A percentile compares a stretch with the other conserved stretches of the same genome.
These are phyloP conservation scores for Daldinia bambusicola DNA, from an alignment of 495 filamentous ascomycete species.

Conservation along the genomic window DNA sequence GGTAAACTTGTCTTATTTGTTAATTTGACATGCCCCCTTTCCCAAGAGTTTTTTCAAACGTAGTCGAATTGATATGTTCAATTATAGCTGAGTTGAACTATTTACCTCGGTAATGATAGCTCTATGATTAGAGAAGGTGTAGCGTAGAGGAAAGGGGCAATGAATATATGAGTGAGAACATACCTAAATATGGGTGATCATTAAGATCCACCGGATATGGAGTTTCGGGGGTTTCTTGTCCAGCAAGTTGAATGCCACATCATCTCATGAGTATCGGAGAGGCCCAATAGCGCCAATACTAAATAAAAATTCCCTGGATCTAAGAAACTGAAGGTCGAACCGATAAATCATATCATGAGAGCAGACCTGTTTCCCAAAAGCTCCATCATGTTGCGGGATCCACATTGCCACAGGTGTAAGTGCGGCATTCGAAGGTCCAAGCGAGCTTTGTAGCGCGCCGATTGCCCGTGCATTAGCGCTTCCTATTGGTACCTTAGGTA, in stretches of 20 bases:
- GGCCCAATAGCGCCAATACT: not conserved
- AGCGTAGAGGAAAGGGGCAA: not conserved
- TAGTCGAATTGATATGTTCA: not conserved
- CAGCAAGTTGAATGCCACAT: constrained; percentile 3
- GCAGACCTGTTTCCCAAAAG: not conserved
- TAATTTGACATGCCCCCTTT: not conserved
- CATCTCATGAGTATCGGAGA: not conserved
- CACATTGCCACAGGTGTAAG: not conserved
- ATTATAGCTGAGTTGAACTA: not conserved
- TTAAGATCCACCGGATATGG: not conserved
- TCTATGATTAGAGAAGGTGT: not conserved
- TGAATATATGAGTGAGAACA: not conserved
- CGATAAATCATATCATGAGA: constrained; percentile 1
- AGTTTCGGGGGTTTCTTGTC: not conserved
- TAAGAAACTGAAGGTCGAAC: not conserved
- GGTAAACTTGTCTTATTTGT: not conserved
- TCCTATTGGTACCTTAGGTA: not conserved
- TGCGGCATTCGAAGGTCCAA: not conserved
- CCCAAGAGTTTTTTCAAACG: not conserved
- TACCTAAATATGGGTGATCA: not conserved
- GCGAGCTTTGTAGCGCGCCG: not conserved
- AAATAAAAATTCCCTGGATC: not conserved
- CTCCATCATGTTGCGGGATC: not conserved
- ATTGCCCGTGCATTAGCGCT: not conserved
- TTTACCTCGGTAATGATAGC: not conserved